phyloP scores from a whole-genome alignment of 2,329 filamentous ascomycete species.

The Ploettnerulaceae sp. region DNA sequence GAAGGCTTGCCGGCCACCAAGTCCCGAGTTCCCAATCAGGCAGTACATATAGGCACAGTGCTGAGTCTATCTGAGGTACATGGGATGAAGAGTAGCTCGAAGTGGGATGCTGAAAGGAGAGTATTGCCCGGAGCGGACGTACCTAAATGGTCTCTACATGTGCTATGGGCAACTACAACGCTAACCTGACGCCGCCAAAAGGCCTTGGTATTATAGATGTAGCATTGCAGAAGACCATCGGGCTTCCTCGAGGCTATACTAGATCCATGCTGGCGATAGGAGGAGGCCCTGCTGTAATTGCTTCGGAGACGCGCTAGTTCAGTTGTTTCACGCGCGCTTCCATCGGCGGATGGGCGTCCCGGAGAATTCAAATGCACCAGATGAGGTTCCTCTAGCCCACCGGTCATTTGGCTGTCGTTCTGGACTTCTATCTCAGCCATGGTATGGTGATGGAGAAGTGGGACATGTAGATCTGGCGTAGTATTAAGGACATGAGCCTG shows the following conservation, averaged over 20 bases:
- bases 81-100: background rate
- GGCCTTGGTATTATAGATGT: conserved; percentile 26
- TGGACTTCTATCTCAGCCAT: conserved; percentile 8
- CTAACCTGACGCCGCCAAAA: conserved; percentile 48
- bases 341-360: conserved; percentile 15
- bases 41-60: conserved; percentile 7
- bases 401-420: background rate
- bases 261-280: conserved; percentile 11
- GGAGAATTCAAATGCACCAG: conserved; percentile 7
- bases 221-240: conserved; percentile 17
- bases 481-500: background rate
- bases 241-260: conserved; percentile 16
- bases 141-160: conserved; percentile 54
- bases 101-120: conserved; percentile 1
- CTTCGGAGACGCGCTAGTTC: conserved; percentile 26
- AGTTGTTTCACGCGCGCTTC: conserved; percentile 27
- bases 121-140: no score
- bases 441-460: background rate
- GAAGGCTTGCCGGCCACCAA: conserved; percentile 9
- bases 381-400: conserved; percentile 17
- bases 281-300: conserved; percentile 27
- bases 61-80: conserved; percentile 13
- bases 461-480: background rate
- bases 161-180: conserved; percentile 45
- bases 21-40: conserved; percentile 11